A percentile compares a stretch with the other conserved stretches of the same genome.
Conservation (phyloP, 257 asterid genomes). For the Nemophila menziesii region DNA sequence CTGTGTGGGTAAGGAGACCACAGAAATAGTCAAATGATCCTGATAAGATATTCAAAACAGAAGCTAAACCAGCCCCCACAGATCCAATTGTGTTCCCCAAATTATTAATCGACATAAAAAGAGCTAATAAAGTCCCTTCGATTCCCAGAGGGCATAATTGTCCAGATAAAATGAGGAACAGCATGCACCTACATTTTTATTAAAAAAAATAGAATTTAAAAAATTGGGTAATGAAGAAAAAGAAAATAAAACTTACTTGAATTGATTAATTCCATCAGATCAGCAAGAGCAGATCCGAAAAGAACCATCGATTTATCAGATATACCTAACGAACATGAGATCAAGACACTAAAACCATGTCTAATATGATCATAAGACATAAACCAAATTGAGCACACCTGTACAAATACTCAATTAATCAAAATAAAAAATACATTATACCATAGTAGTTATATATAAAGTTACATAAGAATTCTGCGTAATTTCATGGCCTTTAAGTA, state of each 20-base stretch:
- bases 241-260: conserved; percentile 49
- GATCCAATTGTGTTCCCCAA: conserved; percentile 70
- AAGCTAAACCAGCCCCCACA: conserved; percentile 76
- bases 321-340: conserved; percentile 48
- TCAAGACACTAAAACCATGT: conserved; percentile 59
- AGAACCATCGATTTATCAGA: conserved; percentile 68
- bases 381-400: conserved; percentile 76
- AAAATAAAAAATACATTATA: not conserved
- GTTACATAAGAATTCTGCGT: conserved; percentile 74
- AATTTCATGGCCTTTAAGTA: conserved; percentile 71
- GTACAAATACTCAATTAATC: conserved; percentile 12
- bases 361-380: conserved; percentile 49
- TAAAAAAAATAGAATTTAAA: too few relatives aligned
- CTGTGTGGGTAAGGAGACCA: too few relatives aligned
- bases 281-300: conserved; percentile 81
- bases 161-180: conserved; percentile 85
- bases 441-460: conserved; percentile 4
- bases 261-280: conserved; percentile 87
- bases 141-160: conserved; percentile 96
- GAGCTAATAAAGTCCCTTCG: conserved; percentile 87
- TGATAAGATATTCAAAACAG: conserved; percentile 66
- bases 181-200: conserved; percentile 70
- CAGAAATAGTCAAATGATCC: conserved; percentile 75
- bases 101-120: conserved; percentile 90
- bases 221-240: not conserved